Percentiles rank a stretch among this genome's conserved stretches.
Conservation (phyloP, 1,284 basidiomycete genomes). For the Pholiota adiposa region DNA sequence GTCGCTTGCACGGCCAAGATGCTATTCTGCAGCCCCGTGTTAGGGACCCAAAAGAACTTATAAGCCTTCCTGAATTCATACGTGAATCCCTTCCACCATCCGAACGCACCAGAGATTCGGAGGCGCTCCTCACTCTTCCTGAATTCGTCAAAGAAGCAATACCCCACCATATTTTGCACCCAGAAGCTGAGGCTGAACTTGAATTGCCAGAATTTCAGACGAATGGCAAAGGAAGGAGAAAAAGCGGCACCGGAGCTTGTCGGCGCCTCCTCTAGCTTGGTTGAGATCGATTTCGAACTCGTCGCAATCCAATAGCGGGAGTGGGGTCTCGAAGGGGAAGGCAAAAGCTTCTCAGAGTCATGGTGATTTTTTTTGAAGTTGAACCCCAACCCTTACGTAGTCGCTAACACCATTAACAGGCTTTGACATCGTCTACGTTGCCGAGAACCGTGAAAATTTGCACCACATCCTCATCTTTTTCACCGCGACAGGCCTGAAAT, state of each 20-base stretch:
- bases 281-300: conserved; percentile 40
- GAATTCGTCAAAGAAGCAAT: conserved; percentile 57
- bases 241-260: conserved; percentile 59
- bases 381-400: neutral
- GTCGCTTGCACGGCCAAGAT: conserved; percentile 75
- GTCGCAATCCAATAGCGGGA: conserved; percentile 13
- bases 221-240: conserved; percentile 25
- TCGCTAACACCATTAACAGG: conserved; percentile 28
- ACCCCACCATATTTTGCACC: conserved; percentile 30
- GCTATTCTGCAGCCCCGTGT: conserved; percentile 48
- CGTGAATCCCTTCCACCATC: conserved; percentile 51
- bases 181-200: conserved; percentile 5
- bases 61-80: conserved; percentile 69
- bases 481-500: conserved; percentile 48
- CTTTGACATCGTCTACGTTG: conserved; percentile 73
- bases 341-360: conserved; percentile 17
- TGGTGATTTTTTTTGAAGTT: neutral
- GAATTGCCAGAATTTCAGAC: neutral
- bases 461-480: conserved; percentile 76
- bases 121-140: conserved; percentile 58
- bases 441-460: conserved; percentile 85
- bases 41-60: conserved; percentile 61
- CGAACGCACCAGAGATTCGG: conserved; percentile 44
- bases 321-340: conserved; percentile 21
- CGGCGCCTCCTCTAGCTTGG: conserved; percentile 75